phyloP scores from a whole-genome alignment of 2,329 filamentous ascomycete species.

The Penicillium janthinellum region DNA sequence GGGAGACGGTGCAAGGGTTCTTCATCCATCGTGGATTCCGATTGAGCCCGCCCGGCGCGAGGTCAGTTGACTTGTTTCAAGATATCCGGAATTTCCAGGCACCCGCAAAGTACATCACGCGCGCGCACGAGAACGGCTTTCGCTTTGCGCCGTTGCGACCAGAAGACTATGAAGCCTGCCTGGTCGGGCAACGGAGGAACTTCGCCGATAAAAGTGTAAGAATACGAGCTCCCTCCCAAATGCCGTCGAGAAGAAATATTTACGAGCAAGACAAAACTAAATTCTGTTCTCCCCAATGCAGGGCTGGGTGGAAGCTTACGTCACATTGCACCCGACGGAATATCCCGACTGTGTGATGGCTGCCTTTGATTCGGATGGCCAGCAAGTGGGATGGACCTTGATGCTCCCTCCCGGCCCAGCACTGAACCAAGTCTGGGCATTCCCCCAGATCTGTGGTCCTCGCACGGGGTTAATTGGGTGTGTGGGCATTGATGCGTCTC shows the following conservation, averaged over 20 bases:
- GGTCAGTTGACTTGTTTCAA: slow-evolving; percentile 45
- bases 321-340: slow-evolving; percentile 35
- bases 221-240: not conserved
- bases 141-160: slow-evolving; percentile 41
- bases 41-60: slow-evolving; percentile 26
- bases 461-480: slow-evolving; percentile 50
- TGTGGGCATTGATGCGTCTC: slow-evolving; percentile 45
- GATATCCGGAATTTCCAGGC: slow-evolving; percentile 41
- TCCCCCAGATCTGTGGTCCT: slow-evolving; percentile 42
- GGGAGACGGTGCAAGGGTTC: slow-evolving; percentile 39
- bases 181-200: slow-evolving; percentile 43
- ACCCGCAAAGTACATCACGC: slow-evolving; percentile 38
- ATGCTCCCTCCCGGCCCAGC: slow-evolving; percentile 42
- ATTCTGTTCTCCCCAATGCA: slow-evolving; percentile 14
- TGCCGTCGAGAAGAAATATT: slow-evolving; percentile 1
- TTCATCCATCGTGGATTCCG: slow-evolving; percentile 47
- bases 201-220: slow-evolving; percentile 41
- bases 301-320: slow-evolving; percentile 48
- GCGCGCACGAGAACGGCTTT: slow-evolving; percentile 38
- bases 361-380: slow-evolving; percentile 41
- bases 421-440: slow-evolving; percentile 41
- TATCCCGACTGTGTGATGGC: slow-evolving; percentile 47
- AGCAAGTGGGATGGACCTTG: slow-evolving; percentile 50
- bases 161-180: slow-evolving; percentile 43
- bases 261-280: not conserved